A percentile compares a stretch with the other conserved stretches of the same genome.
Evolutionary conservation across 1,284 basidiomycete genomes (phyloP).

Genomic region (Cutaneotrichosporon sp.): DNA sequence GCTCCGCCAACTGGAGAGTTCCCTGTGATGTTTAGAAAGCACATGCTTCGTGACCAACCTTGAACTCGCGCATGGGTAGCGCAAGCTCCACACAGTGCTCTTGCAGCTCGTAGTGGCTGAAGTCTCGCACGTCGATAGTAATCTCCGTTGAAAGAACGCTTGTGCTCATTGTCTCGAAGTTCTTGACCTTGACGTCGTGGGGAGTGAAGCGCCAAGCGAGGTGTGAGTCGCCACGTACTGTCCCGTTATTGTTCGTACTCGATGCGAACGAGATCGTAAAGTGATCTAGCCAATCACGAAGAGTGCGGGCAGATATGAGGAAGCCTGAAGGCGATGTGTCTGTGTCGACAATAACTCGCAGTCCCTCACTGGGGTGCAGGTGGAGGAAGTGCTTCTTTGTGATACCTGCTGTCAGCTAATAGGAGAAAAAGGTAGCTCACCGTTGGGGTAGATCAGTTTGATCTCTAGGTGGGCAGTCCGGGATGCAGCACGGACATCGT

Average conservation of each 20-base stretch:
- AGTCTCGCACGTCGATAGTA: constrained; percentile 39
- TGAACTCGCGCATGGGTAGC: constrained; percentile 48
- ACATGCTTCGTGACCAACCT: too few species aligned
- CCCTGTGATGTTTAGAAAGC: constrained; percentile 25
- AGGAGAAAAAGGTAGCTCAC: constrained; percentile 11
- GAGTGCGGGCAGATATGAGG: constrained; percentile 33
- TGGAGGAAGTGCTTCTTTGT: constrained; percentile 46
- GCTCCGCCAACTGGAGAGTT: constrained; percentile 41
- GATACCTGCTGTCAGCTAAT: constrained; percentile 28
- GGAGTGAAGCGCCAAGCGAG: constrained; percentile 45
- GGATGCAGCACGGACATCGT: constrained; percentile 11
- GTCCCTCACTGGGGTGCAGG: constrained; percentile 39
- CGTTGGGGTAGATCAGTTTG: constrained; percentile 46
- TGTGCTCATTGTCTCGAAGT: constrained; percentile 27
- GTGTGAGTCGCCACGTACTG: constrained; percentile 30
- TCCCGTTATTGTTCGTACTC: constrained; percentile 6
- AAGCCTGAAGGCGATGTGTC: constrained; percentile 41
- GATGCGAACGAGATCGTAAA: constrained; percentile 32
- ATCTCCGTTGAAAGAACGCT: constrained; percentile 39
- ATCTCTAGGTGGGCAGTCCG: constrained; percentile 20
- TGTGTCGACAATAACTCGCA: constrained; percentile 42
- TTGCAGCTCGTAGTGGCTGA: constrained; percentile 38
- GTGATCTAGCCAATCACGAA: constrained; percentile 47
- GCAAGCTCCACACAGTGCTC: constrained; percentile 31
- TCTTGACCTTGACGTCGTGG: constrained; percentile 41